Evolutionary conservation across 1,284 basidiomycete genomes (phyloP).

Genomic region (Rhodofomes roseus): DNA sequence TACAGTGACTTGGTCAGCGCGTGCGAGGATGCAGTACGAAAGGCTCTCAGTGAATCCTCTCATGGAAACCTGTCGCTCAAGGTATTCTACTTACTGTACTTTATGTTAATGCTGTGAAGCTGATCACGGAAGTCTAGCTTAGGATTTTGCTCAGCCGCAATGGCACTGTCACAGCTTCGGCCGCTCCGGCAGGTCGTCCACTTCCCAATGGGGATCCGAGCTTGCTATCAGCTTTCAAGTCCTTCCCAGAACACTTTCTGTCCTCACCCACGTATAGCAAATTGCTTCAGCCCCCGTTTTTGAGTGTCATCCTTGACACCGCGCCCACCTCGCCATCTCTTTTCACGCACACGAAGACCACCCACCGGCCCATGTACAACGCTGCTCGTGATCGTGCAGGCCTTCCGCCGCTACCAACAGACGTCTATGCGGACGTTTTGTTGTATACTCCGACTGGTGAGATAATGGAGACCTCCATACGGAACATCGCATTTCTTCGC

Average conservation of each 20-base stretch:
- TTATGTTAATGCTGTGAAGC: constrained; percentile 4
- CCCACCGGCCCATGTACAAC: constrained; percentile 53
- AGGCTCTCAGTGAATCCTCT: constrained; percentile 11
- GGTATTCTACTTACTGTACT: constrained; percentile 20
- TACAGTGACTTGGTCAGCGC: constrained; percentile 34
- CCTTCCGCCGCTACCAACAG: constrained; percentile 34
- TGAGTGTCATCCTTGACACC: constrained; percentile 50
- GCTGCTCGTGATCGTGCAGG: constrained; percentile 53
- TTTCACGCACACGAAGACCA: constrained; percentile 70
- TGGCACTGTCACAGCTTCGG: neutral
- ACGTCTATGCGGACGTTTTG: constrained; percentile 48
- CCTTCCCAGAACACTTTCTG: neutral
- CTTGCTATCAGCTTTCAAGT: neutral
- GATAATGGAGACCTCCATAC: constrained; percentile 64
- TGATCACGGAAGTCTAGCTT: neutral
- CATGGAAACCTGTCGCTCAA: constrained; percentile 28
- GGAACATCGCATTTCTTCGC: constrained; percentile 60
- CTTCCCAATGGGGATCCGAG: neutral
- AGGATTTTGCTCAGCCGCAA: neutral
- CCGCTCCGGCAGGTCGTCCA: neutral
- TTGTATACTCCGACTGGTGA: constrained; percentile 48
- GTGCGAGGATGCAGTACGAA: constrained; percentile 42
- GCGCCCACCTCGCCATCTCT: constrained; percentile 47
- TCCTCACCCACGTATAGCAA: neutral
- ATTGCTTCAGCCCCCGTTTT: constrained; percentile 1